phyloP scores from a whole-genome alignment of 148 eudicot genomes.

The Rheum nobile region DNA sequence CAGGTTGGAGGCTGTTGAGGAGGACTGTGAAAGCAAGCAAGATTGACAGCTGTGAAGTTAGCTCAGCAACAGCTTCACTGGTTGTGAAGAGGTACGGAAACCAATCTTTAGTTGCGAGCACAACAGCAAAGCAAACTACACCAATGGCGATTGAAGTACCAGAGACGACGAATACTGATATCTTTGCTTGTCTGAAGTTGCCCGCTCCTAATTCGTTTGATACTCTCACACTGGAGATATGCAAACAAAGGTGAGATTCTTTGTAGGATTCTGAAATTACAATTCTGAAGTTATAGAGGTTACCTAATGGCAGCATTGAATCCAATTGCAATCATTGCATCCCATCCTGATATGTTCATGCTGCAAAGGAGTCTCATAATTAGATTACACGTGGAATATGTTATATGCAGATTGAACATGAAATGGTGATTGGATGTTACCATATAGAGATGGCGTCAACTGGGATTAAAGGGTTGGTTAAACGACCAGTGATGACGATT shows the following conservation, averaged over 20 bases:
- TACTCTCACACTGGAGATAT: conserved; percentile 42
- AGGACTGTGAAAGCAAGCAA: conserved; percentile 21
- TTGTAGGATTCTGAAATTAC: too few relatives aligned
- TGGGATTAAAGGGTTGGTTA: conserved; percentile 27
- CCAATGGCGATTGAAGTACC: conserved; percentile 11
- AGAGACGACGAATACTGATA: conserved; percentile 19
- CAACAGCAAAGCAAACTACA: conserved; percentile 12
- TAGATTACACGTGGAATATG: too few relatives aligned
- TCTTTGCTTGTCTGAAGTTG: conserved; percentile 41
- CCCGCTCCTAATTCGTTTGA: conserved; percentile 63
- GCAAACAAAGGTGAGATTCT: not conserved
- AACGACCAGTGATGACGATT: conserved; percentile 26
- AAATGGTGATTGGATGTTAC: conserved; percentile 11
- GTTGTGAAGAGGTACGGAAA: conserved; percentile 23
- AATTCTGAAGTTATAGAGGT: not conserved
- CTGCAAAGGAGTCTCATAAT: conserved; percentile 10
- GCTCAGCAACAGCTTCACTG: conserved; percentile 11
- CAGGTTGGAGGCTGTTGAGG: conserved; percentile 26
- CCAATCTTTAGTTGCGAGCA: conserved; percentile 7
- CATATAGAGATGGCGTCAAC: conserved; percentile 37
- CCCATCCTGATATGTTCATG: conserved; percentile 27
- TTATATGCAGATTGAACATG: too few relatives aligned
- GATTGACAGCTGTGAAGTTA: conserved; percentile 17
- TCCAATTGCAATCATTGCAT: conserved; percentile 26
- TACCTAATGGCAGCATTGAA: conserved; percentile 35